Base-by-base conservation (phyloP, 2,329 filamentous ascomycete genomes). In the Tolypocladium tundrense region DNA sequence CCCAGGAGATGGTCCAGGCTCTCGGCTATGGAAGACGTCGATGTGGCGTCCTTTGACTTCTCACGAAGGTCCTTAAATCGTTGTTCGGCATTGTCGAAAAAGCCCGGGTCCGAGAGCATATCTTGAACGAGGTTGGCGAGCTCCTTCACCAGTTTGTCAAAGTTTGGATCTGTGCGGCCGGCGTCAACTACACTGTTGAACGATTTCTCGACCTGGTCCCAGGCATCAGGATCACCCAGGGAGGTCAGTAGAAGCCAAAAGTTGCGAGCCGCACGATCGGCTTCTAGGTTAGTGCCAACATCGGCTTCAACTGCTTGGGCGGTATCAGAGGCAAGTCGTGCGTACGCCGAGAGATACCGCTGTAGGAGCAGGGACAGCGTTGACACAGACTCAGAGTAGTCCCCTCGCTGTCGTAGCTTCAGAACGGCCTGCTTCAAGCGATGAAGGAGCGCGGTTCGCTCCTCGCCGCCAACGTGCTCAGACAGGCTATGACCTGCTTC, bases 331-430 rank as follows among this genome's bases (percentile, higher is more conserved):
- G 86, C 81, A 0, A 86, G 87, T 41, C 85, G 84, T 0, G 90
- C 90, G 69, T 97, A 97, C 11, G 86, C 78, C 61, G 84, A 76
- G 11, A 89, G 87, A 70, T 96, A 96, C 48, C 87, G 84, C 67
- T 91, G 84, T 58, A 97, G 79, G 7, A 97, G 78, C 9, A 86
- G 73, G 0, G 88, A 84, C 39, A 97, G 72, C 0, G 86, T 91
- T 1, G 89, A 91, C 0, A 96, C 91, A 0, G 92, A 96, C 53
- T 92, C 86, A 0, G 88, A 85, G 69, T 97, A 97, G 69, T 96
- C 91, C 9, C 81, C 83, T 55, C 88, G 85, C 66, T 90, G 81
- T 9, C 89, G 81, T 16, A 97, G 79, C 43, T 88, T 89, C 16
- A 83, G 64, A 4, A 97, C 85, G 0, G 88, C 86, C 65, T 88